Evolutionary conservation across 139 green algal species (phyloP), one percentile per base, ranked within the genome.

Genomic region (Chlamydomonas schloesseri): DNA sequence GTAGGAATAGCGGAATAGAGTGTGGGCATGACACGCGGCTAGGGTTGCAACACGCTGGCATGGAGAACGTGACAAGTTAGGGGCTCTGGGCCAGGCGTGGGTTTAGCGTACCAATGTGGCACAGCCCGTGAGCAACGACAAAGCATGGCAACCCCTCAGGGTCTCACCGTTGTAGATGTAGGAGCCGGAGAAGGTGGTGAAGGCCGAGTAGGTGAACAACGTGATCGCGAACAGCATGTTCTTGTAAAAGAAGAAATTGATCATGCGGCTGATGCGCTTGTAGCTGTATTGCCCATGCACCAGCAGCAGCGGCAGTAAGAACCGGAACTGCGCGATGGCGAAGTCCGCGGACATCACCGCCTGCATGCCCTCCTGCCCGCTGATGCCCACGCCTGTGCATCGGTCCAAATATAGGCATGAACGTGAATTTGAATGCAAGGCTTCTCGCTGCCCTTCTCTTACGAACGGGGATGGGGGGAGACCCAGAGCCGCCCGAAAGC

Each of bases 261-360:
- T 94, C 85, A 98, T 95, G 67, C 94, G 92, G 21, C 86, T 82
- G 77, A 98, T 93, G 67, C 97, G 94, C 87, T 98, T 98, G 91
- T 98, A 98, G 65, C 89, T 95, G 36, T 85, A 93, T 24, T 93
- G 92, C 14, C 96, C 96, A 88, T 98, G 96, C 71, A 98, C 90
- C 47, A 98, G 90, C 69, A 98, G 91, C 81, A 98, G 90, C 9
- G 92, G 88, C 20, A 90, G 89, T 6, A 98, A 90, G 92, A 94
- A 99, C 20, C 97, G 93, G 93, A 99, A 99, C 93, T 99, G 98
- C 3, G 93, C 93, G 69, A 99, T 97, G 55, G 98, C 95, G 88
- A 98, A 99, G 91, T 99, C 98, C 31, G 93, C 47, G 24, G 94
- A 95, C 90, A 98, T 97, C n/a, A 97, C 94, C 6, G 97, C 97